These are phyloP conservation scores for Tulasnella sp. DNA, from an alignment of 768 basidiomycete species.

Conservation along the genomic window DNA sequence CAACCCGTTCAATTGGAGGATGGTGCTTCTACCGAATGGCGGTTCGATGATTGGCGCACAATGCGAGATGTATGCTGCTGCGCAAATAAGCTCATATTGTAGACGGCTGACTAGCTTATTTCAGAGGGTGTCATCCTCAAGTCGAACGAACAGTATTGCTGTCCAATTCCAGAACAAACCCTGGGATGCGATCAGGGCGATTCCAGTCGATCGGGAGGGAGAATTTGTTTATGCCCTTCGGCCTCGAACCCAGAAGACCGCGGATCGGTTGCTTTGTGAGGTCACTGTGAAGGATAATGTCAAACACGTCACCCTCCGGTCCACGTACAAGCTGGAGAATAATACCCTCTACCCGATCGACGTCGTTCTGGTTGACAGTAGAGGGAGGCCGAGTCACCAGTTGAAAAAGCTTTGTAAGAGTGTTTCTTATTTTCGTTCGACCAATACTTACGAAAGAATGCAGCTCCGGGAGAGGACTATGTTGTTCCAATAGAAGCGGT, in stretches of 20 bases:
- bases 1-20: slow-evolving; percentile 63
- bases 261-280: slow-evolving; percentile 83
- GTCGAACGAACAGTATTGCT: slow-evolving; percentile 82
- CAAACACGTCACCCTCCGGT: slow-evolving; percentile 91
- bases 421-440: slow-evolving; percentile 3
- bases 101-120: not conserved
- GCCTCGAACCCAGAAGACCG: slow-evolving; percentile 72
- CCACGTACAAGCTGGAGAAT: slow-evolving; percentile 91
- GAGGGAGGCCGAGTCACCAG: slow-evolving; percentile 77
- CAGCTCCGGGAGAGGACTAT: slow-evolving; percentile 83
- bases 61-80: slow-evolving; percentile 75
- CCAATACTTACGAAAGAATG: not conserved
- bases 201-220: slow-evolving; percentile 93
- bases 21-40: slow-evolving; percentile 85
- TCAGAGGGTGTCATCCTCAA: slow-evolving; percentile 61
- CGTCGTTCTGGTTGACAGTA: slow-evolving; percentile 82
- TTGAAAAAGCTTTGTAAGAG: slow-evolving; percentile 79
- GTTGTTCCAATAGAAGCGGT: slow-evolving; percentile 90
- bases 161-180: slow-evolving; percentile 80
- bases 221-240: slow-evolving; percentile 87
- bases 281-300: slow-evolving; percentile 88
- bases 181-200: slow-evolving; percentile 86
- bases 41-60: slow-evolving; percentile 95
- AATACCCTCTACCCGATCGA: slow-evolving; percentile 90
- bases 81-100: not conserved